A percentile compares a stretch with the other conserved stretches of the same genome.
phyloP scores from a whole-genome alignment of 768 basidiomycete species.

The Boletus sensibilis region DNA sequence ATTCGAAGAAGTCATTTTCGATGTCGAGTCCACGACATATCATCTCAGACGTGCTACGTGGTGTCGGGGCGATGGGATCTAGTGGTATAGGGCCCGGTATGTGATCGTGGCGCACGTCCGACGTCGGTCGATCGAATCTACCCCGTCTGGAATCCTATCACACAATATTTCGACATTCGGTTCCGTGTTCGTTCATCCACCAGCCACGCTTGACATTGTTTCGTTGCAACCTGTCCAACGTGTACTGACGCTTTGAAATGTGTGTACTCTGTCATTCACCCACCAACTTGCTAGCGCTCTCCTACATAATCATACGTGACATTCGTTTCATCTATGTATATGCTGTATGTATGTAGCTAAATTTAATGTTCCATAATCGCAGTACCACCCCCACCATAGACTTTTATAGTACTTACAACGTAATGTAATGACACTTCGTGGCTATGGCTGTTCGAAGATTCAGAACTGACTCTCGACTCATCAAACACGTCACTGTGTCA shows the following conservation, averaged over 20 bases:
- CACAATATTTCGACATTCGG: not conserved
- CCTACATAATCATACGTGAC: not conserved
- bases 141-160: not conserved
- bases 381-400: not conserved
- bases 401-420: not conserved
- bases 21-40: constrained; percentile 21
- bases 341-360: not conserved
- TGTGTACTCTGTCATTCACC: not conserved
- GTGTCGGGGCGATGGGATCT: constrained; percentile 39
- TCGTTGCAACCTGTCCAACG: too few relatives aligned
- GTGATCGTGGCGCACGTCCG: not conserved
- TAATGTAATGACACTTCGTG: not conserved
- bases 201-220: not conserved
- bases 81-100: not conserved
- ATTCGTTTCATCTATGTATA: not conserved
- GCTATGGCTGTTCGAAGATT: not conserved
- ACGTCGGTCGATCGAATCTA: not conserved
- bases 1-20: constrained; percentile 17
- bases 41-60: constrained; percentile 41
- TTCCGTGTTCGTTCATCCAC: not conserved
- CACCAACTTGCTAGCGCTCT: not conserved
- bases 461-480: not conserved
- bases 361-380: not conserved
- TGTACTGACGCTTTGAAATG: too few relatives aligned
- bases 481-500: too few relatives aligned